phyloP scores from a whole-genome alignment of 306 rosid genomes.

The Trichosanthes truncata region DNA sequence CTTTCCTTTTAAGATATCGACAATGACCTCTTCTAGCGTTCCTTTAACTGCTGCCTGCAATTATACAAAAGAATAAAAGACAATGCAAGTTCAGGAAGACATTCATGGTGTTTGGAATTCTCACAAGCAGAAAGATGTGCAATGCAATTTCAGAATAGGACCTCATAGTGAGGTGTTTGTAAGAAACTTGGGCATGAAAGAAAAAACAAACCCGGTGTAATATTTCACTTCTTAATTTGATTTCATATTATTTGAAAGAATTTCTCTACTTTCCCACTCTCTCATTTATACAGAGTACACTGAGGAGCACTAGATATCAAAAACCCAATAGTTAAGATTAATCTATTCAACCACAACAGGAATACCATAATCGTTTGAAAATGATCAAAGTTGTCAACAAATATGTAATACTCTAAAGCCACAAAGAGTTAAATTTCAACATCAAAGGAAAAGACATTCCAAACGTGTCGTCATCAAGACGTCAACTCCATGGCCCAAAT shows the following conservation, averaged over 20 bases:
- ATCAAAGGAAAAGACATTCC: not conserved
- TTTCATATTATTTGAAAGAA: not conserved
- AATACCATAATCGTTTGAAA: not conserved
- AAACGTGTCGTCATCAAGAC: not conserved
- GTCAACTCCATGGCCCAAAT: not conserved
- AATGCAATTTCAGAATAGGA: not conserved
- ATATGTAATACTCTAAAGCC: not conserved
- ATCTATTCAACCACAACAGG: not conserved
- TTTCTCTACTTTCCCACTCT: not conserved
- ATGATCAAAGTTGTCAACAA: not conserved
- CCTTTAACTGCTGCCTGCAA: slow-evolving; percentile 38
- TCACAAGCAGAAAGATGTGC: not conserved
- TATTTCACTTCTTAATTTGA: not conserved
- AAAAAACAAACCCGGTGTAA: not conserved
- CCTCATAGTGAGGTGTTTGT: not conserved
- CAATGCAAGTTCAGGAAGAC: not conserved
- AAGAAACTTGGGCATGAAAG: no score
- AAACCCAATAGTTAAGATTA: not conserved
- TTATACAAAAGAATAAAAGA: slow-evolving; percentile 4
- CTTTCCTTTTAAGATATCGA: slow-evolving; percentile 49
- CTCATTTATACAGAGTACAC: not conserved
- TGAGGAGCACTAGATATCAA: not conserved
- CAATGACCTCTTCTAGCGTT: slow-evolving; percentile 44
- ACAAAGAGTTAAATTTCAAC: not conserved
- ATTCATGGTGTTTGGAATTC: not conserved